phyloP scores from a whole-genome alignment of 1,139 yeast genomes.

The Casaregolazyma lundiana region DNA sequence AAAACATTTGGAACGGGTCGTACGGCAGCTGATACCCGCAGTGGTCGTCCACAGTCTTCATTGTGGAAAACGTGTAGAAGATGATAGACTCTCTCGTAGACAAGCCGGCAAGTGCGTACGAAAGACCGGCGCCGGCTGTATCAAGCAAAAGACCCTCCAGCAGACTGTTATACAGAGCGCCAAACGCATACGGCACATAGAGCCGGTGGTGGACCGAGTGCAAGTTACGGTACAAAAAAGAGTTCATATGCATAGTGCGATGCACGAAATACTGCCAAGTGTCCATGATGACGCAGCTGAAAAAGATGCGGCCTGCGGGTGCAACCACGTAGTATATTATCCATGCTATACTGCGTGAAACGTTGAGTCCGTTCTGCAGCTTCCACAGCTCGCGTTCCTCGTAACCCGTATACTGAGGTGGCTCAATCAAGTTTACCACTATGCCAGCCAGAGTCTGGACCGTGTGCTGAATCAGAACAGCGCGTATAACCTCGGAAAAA shows the following conservation, averaged over 20 bases:
- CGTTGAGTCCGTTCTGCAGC: constrained; percentile 40
- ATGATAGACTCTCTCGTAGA: constrained; percentile 72
- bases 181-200: constrained; percentile 94
- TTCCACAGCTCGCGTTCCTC: constrained; percentile 69
- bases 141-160: constrained; percentile 90
- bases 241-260: constrained; percentile 80
- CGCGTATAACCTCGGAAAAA: constrained; percentile 62
- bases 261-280: constrained; percentile 92
- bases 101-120: constrained; percentile 57
- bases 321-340: constrained; percentile 29
- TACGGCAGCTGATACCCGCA: constrained; percentile 92
- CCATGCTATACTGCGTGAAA: constrained; percentile 16
- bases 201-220: constrained; percentile 93
- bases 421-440: constrained; percentile 52
- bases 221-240: constrained; percentile 66
- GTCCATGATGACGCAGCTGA: constrained; percentile 75
- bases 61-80: constrained; percentile 78
- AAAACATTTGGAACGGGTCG: constrained; percentile 81
- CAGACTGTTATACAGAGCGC: constrained; percentile 92
- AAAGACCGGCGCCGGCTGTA: constrained; percentile 87
- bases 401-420: constrained; percentile 63
- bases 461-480: constrained; percentile 78
- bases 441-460: constrained; percentile 74
- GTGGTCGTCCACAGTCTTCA: constrained; percentile 97
- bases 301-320: constrained; percentile 49